Base-by-base conservation (phyloP, 108 stramenopile genomes). In the Thalassiosira profunda region DNA sequence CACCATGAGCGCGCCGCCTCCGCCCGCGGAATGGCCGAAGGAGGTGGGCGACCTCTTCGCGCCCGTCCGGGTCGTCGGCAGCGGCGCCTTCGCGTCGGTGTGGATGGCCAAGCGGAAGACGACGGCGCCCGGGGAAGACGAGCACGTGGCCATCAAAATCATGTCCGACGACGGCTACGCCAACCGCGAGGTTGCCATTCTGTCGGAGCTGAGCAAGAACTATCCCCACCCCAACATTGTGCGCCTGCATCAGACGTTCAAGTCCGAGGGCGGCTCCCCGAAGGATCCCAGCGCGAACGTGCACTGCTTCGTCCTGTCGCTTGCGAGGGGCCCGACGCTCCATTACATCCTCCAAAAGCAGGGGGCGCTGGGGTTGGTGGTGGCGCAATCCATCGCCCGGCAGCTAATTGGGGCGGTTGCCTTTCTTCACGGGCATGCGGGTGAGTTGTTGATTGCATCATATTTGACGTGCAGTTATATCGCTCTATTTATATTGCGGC, bases 71-170 rank as follows among this genome's bases (percentile, higher is more conserved):
- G 84, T 90, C 0, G 48, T 94, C 15, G 93, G 92, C 6, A 77
- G 65, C 20, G 89, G 89, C 14, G 83, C 84, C 4, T 93, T 86
- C 58, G 93, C 86, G 0, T 67, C 85, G 45, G 93, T 94, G 8
- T 94, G 88, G 85, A 88, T 94, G 93, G 83, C 88, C 4, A 67
- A 70, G 21, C 68, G 76, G 6, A 70, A 53, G 47, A 65, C 38
- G 4, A 48, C 45, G 14, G 45, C 57, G 54, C 30, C 17, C 57
- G 28, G 42, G 41, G 31, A 49, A 28, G 38, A 67, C 28, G 77
- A 80, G 42, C 82, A 79, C 31, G 90, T 89, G 23, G 93, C 93
- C 36, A 76, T 94, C 49, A 94, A 94, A 59, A 80, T 90, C 38
- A 87, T 91, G 36, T 71, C 81, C 17, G 84, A 83, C 44, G 79